Conservation (phyloP, 352 stramenopile species). For the Aphanomyces stellatus region DNA sequence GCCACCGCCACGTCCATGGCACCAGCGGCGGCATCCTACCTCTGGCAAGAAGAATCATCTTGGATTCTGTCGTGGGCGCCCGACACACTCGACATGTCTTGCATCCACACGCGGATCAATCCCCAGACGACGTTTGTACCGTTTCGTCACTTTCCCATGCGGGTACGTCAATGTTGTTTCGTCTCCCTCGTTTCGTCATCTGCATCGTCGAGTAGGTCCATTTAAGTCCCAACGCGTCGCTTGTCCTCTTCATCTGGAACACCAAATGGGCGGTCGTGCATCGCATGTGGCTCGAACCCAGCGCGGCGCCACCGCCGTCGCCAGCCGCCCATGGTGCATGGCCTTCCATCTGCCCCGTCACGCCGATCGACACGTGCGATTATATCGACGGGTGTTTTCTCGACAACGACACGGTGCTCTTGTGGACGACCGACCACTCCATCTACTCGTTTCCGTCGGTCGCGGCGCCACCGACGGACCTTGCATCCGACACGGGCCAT, state of each 20-base stretch:
- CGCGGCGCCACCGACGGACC: background rate
- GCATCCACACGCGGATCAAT: constrained; percentile 70
- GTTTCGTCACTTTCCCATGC: constrained; percentile 70
- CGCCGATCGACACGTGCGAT: constrained; percentile 25
- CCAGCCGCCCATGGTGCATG: too few species aligned
- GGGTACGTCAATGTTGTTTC: too few species aligned
- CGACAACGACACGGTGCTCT: constrained; percentile 42
- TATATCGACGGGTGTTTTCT: constrained; percentile 66
- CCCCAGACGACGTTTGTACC: constrained; percentile 77
- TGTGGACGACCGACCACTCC: constrained; percentile 63
- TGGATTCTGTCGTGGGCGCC: constrained; percentile 82
- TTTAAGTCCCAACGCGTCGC: constrained; percentile 24
- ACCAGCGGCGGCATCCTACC: background rate
- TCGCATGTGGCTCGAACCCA: constrained; percentile 54
- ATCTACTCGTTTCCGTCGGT: constrained; percentile 47
- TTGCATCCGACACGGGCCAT: constrained; percentile 33
- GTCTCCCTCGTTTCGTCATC: constrained; percentile 58
- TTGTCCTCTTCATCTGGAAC: constrained; percentile 70
- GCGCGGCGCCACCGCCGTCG: constrained; percentile 22
- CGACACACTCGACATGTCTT: constrained; percentile 75
- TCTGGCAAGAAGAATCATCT: constrained; percentile 65
- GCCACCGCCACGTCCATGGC: background rate
- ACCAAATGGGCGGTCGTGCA: constrained; percentile 68
- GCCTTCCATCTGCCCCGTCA: background rate
- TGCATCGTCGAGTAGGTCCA: constrained; percentile 40